These are phyloP conservation scores for Suillus americanus DNA, from an alignment of 768 basidiomycete species.

Conservation along the genomic window DNA sequence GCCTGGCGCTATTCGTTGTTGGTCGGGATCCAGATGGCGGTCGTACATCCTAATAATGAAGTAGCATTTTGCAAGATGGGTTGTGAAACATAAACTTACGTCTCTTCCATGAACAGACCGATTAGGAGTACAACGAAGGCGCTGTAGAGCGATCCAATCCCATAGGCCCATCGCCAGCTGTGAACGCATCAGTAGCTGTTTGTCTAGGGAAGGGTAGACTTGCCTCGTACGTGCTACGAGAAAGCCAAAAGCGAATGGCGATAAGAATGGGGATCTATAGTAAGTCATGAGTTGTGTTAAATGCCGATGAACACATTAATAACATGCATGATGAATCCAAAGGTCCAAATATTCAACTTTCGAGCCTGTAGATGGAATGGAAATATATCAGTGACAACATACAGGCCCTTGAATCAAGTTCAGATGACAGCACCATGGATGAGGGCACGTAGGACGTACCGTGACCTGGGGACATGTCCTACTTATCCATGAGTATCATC, in stretches of 20 bases:
- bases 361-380: conserved; percentile 55
- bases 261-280: conserved; percentile 27
- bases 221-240: conserved; percentile 27
- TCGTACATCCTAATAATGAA: conserved; percentile 45
- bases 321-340: conserved; percentile 54
- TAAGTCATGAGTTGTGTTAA: conserved; percentile 28
- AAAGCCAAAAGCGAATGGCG: conserved; percentile 31
- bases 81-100: conserved; percentile 30
- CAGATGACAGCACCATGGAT: background rate
- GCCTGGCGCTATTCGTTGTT: conserved; percentile 25
- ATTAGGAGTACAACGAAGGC: conserved; percentile 47
- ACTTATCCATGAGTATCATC: background rate
- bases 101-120: conserved; percentile 48
- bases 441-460: conserved; percentile 22
- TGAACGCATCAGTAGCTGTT: background rate
- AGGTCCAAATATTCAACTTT: conserved; percentile 53
- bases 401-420: conserved; percentile 35
- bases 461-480: conserved; percentile 55
- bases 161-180: conserved; percentile 55
- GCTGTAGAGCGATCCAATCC: conserved; percentile 48
- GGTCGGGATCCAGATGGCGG: conserved; percentile 23
- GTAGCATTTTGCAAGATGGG: background rate
- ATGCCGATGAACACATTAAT: conserved; percentile 33
- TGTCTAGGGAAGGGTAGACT: background rate
- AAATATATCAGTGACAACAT: conserved; percentile 48